phyloP scores from a whole-genome alignment of 495 filamentous ascomycete species.

The Choiromyces venosus region DNA sequence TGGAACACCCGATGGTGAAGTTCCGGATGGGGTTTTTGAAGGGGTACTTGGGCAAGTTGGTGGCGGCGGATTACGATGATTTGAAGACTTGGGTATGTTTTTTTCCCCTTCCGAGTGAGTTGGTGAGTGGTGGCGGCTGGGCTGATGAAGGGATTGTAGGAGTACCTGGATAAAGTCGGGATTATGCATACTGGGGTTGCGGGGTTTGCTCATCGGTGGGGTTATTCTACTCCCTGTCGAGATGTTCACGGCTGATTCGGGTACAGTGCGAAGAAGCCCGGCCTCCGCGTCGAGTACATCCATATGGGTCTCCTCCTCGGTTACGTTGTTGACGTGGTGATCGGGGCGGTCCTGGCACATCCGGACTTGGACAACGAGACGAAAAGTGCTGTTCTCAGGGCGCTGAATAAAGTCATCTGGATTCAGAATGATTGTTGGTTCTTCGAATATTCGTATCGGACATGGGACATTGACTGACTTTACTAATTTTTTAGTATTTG shows the following conservation, averaged over 20 bases:
- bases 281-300: slow-evolving; percentile 44
- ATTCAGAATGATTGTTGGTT: slow-evolving; percentile 40
- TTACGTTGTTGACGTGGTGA: slow-evolving; percentile 43
- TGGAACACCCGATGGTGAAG: slow-evolving; percentile 46
- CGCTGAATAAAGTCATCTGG: slow-evolving; percentile 41
- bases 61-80: slow-evolving; percentile 30
- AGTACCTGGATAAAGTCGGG: slow-evolving; percentile 46
- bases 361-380: slow-evolving; percentile 30
- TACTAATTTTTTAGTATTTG: slow-evolving; percentile 27
- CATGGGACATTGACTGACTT: too few relatives aligned
- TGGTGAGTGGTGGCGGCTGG: too few relatives aligned
- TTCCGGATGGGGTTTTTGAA: slow-evolving; percentile 45
- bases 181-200: slow-evolving; percentile 46
- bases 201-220: slow-evolving; percentile 44
- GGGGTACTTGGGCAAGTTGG: slow-evolving; percentile 34
- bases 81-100: slow-evolving; percentile 28
- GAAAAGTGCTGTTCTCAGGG: slow-evolving; percentile 29
- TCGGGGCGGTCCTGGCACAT: slow-evolving; percentile 41
- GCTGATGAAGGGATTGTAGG: slow-evolving; percentile 19
- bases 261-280: slow-evolving; percentile 38
- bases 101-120: neutral
- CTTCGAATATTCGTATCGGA: neutral
- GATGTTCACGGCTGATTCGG: neutral
- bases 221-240: neutral
- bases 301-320: slow-evolving; percentile 44